Evolutionary conservation across 306 rosid genomes (phyloP), one percentile per base, ranked within the genome.

Genomic region (Pachyrhizus erosus): DNA sequence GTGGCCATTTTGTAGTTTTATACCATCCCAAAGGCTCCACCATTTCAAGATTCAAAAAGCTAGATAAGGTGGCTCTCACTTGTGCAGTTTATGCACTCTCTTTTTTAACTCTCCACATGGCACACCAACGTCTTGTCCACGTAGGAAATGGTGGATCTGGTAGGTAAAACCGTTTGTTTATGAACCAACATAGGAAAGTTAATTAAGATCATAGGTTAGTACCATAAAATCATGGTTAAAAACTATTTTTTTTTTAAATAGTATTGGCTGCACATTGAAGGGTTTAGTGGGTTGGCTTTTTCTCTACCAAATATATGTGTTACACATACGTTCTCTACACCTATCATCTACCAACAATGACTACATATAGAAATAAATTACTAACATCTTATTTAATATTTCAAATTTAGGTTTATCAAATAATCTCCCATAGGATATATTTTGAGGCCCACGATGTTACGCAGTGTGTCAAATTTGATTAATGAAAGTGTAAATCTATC

Each of bases 151-250:
- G 49, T 46, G 70, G 82, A 82, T 61, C 75, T 72, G 89, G 88
- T 87, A 33, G 91, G 92, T 87, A 84, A 92, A 82, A 86, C 89
- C 89, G 85, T 88, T 87, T 84, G n/a, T 62, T 79, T 58, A 82
- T 73, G 48, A 73, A 48, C 60, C 83, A 62, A 52, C 82, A 37
- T 34, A 43, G 70, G 80, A 71, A 86, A 83, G 77, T 82, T 79
- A 73, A 86, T 78, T 24, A 67, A 27, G 57, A 68, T 29, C 78
- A 31, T 37, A 46, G 23, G 43, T 39, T 17, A 45, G 43, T 71
- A 72, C 73, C 71, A 54, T 42, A 18, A 68, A 9, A 78, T 45
- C 14, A 75, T 40, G 57, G 61, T 49, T 70, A 80, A 71, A 45
- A 39, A 52, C 33, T 29, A 6, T 9, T 18, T 21, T 23, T 23